phyloP scores from a whole-genome alignment of 2,329 filamentous ascomycete genomes.

The Aaosphaeria arxii region DNA sequence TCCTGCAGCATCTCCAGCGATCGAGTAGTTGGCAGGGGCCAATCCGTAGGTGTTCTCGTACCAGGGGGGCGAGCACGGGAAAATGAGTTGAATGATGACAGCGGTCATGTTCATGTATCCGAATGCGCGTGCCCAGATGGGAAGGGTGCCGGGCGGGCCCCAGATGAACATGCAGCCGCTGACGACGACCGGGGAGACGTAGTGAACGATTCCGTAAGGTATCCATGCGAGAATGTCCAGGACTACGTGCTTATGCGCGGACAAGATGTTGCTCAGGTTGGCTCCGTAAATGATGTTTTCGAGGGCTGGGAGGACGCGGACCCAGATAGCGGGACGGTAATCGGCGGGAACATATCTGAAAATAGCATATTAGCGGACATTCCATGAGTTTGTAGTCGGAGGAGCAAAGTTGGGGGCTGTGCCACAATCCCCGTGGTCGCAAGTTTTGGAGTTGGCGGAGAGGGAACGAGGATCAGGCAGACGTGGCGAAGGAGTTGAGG shows the following conservation, averaged over 20 bases:
- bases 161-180: conserved; percentile 82
- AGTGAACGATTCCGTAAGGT: conserved; percentile 89
- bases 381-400: conserved; percentile 3
- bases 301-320: conserved; percentile 86
- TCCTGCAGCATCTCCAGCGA: conserved; percentile 84
- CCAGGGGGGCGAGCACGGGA: conserved; percentile 95
- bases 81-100: conserved; percentile 82
- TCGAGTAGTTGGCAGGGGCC: conserved; percentile 87
- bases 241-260: conserved; percentile 77
- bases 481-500: conserved; percentile 1
- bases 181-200: conserved; percentile 78
- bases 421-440: conserved; percentile 9
- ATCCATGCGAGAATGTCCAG: conserved; percentile 90
- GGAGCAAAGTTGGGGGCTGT: conserved; percentile 3
- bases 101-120: conserved; percentile 90
- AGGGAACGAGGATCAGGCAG: conserved; percentile 3
- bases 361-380: conserved; percentile 13
- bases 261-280: conserved; percentile 93
- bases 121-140: conserved; percentile 81
- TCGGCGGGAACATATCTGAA: conserved; percentile 81
- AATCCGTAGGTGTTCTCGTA: conserved; percentile 93
- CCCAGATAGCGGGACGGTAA: conserved; percentile 91
- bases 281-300: conserved; percentile 97
- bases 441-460: conserved; percentile 1
- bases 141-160: conserved; percentile 78